phyloP scores from a whole-genome alignment of 75 land plant species.

The Sequoia sempervirens region DNA sequence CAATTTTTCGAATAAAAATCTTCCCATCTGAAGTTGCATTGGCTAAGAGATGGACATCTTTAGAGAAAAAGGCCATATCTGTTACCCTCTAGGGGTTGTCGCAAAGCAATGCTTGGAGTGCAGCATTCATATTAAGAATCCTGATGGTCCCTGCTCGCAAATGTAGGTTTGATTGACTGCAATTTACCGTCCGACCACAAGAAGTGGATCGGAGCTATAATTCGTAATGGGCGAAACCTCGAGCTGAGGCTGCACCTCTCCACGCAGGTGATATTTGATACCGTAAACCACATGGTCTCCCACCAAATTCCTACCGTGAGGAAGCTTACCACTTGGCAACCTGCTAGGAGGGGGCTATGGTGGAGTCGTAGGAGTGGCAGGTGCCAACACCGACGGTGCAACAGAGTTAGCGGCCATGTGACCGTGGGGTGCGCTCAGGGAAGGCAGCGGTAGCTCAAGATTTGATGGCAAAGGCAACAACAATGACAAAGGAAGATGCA shows the following conservation, averaged over 20 bases:
- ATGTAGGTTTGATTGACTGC: constrained; percentile 85
- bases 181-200: constrained; percentile 80
- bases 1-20: constrained; percentile 73
- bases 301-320: constrained; percentile 48
- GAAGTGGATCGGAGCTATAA: constrained; percentile 72
- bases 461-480: background rate
- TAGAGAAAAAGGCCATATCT: constrained; percentile 89
- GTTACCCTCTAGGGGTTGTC: constrained; percentile 88
- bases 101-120: constrained; percentile 52
- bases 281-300: constrained; percentile 71
- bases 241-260: constrained; percentile 72
- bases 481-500: background rate
- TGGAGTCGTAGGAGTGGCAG: constrained; percentile 48
- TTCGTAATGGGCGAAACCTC: constrained; percentile 92
- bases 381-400: constrained; percentile 16
- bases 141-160: constrained; percentile 71
- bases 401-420: background rate
- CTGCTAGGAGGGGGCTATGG: constrained; percentile 21
- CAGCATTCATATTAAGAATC: constrained; percentile 83
- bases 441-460: constrained; percentile 9
- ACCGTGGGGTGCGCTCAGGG: background rate
- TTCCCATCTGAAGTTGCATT: constrained; percentile 84
- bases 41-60: constrained; percentile 86
- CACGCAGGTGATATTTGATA: constrained; percentile 53
- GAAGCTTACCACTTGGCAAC: constrained; percentile 50